Percentiles rank a stretch among this genome's conserved stretches.
phyloP scores from a whole-genome alignment of 352 stramenopile genomes.

The Phytophthora boehmeriae region DNA sequence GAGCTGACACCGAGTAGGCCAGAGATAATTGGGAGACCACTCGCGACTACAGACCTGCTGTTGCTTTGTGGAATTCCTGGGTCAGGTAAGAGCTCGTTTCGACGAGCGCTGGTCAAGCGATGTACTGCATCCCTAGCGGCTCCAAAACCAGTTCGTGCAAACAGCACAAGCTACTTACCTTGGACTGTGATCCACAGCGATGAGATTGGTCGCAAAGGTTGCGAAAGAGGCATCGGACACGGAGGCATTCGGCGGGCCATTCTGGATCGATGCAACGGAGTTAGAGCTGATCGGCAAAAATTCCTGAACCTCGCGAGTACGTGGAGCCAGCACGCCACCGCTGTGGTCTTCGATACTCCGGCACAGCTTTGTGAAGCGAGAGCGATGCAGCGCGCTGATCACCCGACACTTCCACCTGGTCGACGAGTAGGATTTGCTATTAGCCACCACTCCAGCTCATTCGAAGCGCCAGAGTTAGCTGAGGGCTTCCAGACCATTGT shows the following conservation, averaged over 20 bases:
- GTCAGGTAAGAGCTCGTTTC: conserved; percentile 70
- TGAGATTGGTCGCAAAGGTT: conserved; percentile 43
- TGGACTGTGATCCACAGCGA: conserved; percentile 66
- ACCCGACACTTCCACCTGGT: conserved; percentile 52
- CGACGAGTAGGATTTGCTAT: conserved; percentile 48
- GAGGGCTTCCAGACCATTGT: conserved; percentile 65
- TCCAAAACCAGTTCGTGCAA: conserved; percentile 8
- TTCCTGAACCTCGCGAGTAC: conserved; percentile 52
- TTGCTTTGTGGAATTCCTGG: conserved; percentile 64
- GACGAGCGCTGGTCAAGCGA: conserved; percentile 49
- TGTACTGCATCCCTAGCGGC: conserved; percentile 11
- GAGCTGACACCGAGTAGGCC: conserved; percentile 45
- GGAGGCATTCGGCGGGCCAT: conserved; percentile 47
- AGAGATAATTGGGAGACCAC: conserved; percentile 29
- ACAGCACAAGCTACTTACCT: conserved; percentile 7
- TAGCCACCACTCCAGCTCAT: conserved; percentile 44
- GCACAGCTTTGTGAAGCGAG: conserved; percentile 48
- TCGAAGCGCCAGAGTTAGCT: conserved; percentile 39
- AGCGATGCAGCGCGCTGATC: conserved; percentile 47
- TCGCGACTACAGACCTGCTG: conserved; percentile 52
- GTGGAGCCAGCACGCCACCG: conserved; percentile 62
- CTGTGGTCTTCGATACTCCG: conserved; percentile 63
- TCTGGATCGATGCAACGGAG: conserved; percentile 65
- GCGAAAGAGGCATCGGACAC: conserved; percentile 29
- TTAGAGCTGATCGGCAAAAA: conserved; percentile 39